A percentile compares a stretch with the other conserved stretches of the same genome.
phyloP scores from a whole-genome alignment of 2,329 filamentous ascomycete species.

The Fusarium pseudonygamai region DNA sequence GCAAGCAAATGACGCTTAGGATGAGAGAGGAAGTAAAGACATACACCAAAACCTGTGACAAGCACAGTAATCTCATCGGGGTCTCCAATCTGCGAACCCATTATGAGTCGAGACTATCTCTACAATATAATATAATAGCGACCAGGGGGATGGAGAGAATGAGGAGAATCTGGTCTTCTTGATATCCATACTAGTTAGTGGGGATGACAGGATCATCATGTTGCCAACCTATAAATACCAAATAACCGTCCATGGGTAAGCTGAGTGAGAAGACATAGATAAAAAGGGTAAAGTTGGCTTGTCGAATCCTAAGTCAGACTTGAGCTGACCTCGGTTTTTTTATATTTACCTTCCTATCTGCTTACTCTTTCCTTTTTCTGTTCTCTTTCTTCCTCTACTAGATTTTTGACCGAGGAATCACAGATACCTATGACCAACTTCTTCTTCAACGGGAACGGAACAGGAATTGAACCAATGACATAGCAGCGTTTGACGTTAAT shows the following conservation, averaged over 20 bases:
- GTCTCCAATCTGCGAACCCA: slow-evolving; percentile 50
- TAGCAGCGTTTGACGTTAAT: neutral
- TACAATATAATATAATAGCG: neutral
- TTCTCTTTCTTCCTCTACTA: neutral
- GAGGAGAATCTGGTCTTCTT: neutral
- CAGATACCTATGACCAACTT: neutral
- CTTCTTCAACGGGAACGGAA: slow-evolving; percentile 12
- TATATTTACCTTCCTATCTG: neutral
- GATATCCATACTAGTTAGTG: neutral
- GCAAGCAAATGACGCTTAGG: slow-evolving; percentile 1
- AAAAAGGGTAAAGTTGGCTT: neutral
- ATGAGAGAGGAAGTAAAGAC: slow-evolving; percentile 37
- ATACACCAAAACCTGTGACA: slow-evolving; percentile 70
- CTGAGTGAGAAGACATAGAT: slow-evolving; percentile 23
- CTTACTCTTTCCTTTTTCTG: neutral
- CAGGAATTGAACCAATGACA: neutral
- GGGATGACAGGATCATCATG: slow-evolving; percentile 11
- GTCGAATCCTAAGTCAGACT: neutral
- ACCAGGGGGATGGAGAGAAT: neutral
- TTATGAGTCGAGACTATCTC: slow-evolving; percentile 13
- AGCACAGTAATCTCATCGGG: slow-evolving; percentile 65
- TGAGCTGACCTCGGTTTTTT: neutral
- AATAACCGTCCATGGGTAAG: slow-evolving; percentile 6
- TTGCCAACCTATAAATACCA: neutral
- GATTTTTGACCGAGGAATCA: neutral